Base-by-base conservation (phyloP, 2,329 filamentous ascomycete species). In the Colletotrichum euphorbiae region DNA sequence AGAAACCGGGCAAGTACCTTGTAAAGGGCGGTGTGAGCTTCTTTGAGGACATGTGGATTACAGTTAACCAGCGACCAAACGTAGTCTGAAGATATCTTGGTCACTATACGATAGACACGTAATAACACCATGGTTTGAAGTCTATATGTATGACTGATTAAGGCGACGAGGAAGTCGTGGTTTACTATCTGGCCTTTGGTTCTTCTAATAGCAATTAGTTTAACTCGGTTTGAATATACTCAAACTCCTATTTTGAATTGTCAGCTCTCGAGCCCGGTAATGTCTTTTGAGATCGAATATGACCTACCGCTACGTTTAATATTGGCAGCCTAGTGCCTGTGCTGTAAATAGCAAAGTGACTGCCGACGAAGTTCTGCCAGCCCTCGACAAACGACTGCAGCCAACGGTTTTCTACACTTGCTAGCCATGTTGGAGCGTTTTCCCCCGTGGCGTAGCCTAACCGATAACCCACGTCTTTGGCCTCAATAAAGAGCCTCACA, bases 1-100 rank as follows among this genome's bases (percentile, higher is more conserved):
- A 76, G 33, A 67, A 73, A 48, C 77, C 76, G 9, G 78, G 74
- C 2, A 72, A 70, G 19, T 83, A 80, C 66, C 66, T 78, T 3
- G 75, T 81, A 45, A 81, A 82, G 59, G 80, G 81, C 3, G 81
- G 80, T 2, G 75, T 83, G 13, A 74, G 76, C n/a, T 82, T 77
- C 59, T 82, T 77, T 71, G 75, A 78, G 68, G 76, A 82, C 51
- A 80, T 82, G 75, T 79, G 76, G 77, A 70, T 82, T 38, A 76
- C 50, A 3, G 75, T 82, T 4, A 63, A 72, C 36, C 68, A 59
- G 12, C 67, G 61, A 15, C 36, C 67, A 1, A 59, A 67, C 3
- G 62, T 38, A 13, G 57, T 72, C 21, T 63, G 19, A 69, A 4
- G 24, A 28, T 8, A 28, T 28, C 6, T 8, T 6, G 6, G 7